Base-by-base conservation (phyloP, 2,329 filamentous ascomycete species). In the Mycosphaerelloides madeirae region DNA sequence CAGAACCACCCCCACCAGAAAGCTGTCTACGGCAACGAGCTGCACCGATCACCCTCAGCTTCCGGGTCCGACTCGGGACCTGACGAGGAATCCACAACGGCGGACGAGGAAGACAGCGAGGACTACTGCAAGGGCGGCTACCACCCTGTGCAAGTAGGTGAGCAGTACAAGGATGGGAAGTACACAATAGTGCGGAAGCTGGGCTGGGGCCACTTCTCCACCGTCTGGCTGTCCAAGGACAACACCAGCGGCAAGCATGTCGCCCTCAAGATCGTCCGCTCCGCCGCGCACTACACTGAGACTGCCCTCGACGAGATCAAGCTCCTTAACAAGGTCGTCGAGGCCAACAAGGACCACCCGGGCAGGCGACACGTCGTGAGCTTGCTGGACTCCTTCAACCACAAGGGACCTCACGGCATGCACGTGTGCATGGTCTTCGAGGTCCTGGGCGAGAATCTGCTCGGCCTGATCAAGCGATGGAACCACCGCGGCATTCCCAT, bases 391-490 rank as follows among this genome's bases (percentile, higher is more conserved):
- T 95, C 88, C 0, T 98, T 98, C 67, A 91, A 96, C 66, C 93
- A 97, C 72, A 94, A 94, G 68, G 93, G 93, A 8, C 91, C 91
- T 33, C 94, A 98, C 62, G 93, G 93, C 37, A 85, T 88, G 40
- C 93, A 98, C 64, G 89, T 97, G 47, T 98, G 93, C 74, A 97
- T 98, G 91, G 93, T 98, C 6, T 98, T 98, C 60, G 93, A 98
- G 68, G 93, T 98, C 3, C 71, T 98, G 44, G 93, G 93, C 42
- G 90, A 97, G 76, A 97, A 97, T 64, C 70, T 97, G 53, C 73
- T 97, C 41, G 91, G 93, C 19, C 71, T 98, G 64, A 96, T 98
- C 76, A 97, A 97, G 79, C 83, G 87, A 60, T 97, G 91, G 90
- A 96, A 97, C 66, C 93, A 97, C 67, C 81, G 93, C 49, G 93